Evolutionary conservation across 345 rosid species (phyloP).

Genomic region (Clarkia xantiana): DNA sequence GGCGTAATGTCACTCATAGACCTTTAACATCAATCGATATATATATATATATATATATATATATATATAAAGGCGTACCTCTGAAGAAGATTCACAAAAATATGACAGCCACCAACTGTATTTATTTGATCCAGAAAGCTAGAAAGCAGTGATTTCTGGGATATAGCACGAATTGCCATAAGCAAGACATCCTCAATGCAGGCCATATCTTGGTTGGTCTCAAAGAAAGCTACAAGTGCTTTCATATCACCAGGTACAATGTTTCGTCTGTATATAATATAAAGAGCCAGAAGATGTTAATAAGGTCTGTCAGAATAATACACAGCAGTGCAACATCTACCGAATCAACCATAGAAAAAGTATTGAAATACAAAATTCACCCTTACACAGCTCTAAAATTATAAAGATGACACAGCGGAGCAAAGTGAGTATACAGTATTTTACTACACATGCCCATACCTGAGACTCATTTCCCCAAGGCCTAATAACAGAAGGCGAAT

Average conservation of each 20-base stretch:
- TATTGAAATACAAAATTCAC: background rate
- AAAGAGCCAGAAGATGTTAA: slow-evolving; percentile 3
- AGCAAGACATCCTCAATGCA: slow-evolving; percentile 89
- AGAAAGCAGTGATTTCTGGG: slow-evolving; percentile 56
- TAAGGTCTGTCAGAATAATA: background rate
- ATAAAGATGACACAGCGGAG: background rate
- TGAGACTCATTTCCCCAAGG: slow-evolving; percentile 95
- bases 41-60: background rate
- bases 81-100: slow-evolving; percentile 81
- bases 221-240: slow-evolving; percentile 65
- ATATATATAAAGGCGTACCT: slow-evolving; percentile 29
- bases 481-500: slow-evolving; percentile 87
- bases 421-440: background rate
- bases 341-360: background rate
- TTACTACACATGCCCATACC: slow-evolving; percentile 23
- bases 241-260: slow-evolving; percentile 54
- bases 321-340: slow-evolving; percentile 1
- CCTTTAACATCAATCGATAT: background rate
- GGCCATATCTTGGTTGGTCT: slow-evolving; percentile 77
- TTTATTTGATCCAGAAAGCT: slow-evolving; percentile 84
- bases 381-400: background rate
- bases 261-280: slow-evolving; percentile 48
- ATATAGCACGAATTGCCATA: slow-evolving; percentile 80
- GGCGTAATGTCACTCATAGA: no score
- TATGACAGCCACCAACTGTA: slow-evolving; percentile 63